These are phyloP conservation scores for Metschnikowia santaceciliae DNA, from an alignment of 805 yeast genomes.

Conservation along the genomic window DNA sequence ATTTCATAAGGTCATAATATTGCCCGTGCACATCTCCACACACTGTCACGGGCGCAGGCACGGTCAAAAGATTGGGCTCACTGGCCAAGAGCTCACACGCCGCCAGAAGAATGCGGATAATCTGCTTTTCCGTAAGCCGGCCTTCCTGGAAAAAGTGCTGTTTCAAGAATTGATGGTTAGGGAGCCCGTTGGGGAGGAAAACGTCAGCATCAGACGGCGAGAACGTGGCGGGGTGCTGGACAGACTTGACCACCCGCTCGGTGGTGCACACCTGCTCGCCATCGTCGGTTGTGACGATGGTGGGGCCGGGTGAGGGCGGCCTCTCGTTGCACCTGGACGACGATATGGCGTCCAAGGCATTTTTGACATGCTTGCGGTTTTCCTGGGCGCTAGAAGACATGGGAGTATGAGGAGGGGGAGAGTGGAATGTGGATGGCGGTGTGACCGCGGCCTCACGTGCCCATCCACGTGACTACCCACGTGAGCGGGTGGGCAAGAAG, in stretches of 20 bases:
- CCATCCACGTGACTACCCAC: no score
- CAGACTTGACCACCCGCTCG: conserved; percentile 53
- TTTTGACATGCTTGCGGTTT: conserved; percentile 46
- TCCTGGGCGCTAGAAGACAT: conserved; percentile 14
- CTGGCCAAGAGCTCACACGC: conserved; percentile 59
- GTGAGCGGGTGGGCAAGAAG: neutral
- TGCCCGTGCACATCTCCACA: conserved; percentile 99
- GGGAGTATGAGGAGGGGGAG: neutral
- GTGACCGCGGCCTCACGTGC: no score
- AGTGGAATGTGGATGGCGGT: no score
- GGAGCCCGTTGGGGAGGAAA: conserved; percentile 60
- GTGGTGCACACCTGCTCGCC: conserved; percentile 54
- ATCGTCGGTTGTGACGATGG: conserved; percentile 49
- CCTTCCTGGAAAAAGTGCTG: conserved; percentile 82
- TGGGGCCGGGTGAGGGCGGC: conserved; percentile 22
- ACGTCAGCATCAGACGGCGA: conserved; percentile 67
- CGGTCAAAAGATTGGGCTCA: conserved; percentile 77
- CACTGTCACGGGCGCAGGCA: conserved; percentile 91
- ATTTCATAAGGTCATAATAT: conserved; percentile 80
- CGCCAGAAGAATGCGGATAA: conserved; percentile 55
- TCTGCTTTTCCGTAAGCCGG: conserved; percentile 67
- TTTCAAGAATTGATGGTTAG: conserved; percentile 66
- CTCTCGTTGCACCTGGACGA: conserved; percentile 19
- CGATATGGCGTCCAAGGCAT: conserved; percentile 56
- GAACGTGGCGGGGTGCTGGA: conserved; percentile 62